phyloP scores from a whole-genome alignment of 345 rosid genomes.

The Eucalyptus urophylla region DNA sequence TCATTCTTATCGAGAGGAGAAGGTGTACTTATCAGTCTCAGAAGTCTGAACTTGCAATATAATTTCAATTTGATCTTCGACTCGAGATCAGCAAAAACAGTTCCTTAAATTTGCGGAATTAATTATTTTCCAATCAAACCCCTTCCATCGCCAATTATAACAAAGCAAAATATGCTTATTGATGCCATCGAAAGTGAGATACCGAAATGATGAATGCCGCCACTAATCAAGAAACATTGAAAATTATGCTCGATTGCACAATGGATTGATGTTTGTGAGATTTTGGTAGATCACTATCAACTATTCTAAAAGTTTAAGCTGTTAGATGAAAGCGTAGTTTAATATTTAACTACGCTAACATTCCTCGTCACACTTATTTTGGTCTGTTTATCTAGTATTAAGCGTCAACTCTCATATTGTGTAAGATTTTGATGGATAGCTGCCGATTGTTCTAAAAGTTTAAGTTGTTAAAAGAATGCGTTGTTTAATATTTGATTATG shows the following conservation, averaged over 20 bases:
- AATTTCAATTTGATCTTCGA: neutral
- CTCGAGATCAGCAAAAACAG: neutral
- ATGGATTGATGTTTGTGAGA: neutral
- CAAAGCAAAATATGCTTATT: neutral
- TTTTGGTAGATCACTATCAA: no score
- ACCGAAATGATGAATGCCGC: rapidly evolving
- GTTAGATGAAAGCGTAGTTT: no score
- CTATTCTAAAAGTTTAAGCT: rapidly evolving
- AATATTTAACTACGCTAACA: no score
- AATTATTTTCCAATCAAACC: neutral
- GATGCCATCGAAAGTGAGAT: neutral
- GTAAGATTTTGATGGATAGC: no score
- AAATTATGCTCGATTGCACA: neutral
- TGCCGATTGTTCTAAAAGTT: rapidly evolving
- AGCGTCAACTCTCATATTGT: no score
- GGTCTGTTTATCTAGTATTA: no score
- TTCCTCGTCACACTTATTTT: rapidly evolving
- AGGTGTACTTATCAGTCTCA: neutral
- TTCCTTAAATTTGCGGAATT: neutral
- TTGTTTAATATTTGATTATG: no score
- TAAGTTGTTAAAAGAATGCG: no score
- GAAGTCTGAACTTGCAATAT: neutral
- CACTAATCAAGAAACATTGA: neutral
- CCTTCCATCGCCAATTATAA: neutral
- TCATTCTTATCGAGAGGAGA: neutral